Conservation (phyloP, 495 filamentous ascomycete species). For the Schizothecium vesticola region DNA sequence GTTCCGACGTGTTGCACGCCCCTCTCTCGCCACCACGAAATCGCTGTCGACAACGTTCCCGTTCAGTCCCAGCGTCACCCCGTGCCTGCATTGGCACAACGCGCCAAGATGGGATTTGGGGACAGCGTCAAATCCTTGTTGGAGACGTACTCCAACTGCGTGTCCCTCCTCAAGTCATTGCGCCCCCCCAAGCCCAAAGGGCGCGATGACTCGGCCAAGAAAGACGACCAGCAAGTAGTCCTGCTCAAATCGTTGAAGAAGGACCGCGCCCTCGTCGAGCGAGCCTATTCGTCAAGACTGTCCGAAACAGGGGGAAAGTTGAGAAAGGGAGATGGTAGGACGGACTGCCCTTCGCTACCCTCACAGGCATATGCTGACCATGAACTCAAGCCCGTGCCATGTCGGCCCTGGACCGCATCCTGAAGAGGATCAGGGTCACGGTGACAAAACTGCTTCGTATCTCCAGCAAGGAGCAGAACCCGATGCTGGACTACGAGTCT, state of each 20-base stretch:
- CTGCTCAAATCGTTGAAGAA: conserved; percentile 28
- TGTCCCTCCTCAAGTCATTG: conserved; percentile 30
- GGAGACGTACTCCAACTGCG: conserved; percentile 34
- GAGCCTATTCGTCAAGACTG: conserved; percentile 23
- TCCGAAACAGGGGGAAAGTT: conserved; percentile 22
- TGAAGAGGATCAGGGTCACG: conserved; percentile 25
- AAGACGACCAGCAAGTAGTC: conserved; percentile 30
- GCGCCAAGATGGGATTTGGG: conserved; percentile 24
- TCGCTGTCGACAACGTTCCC: not conserved
- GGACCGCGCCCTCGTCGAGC: conserved; percentile 28
- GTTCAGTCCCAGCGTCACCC: not conserved
- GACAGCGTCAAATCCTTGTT: conserved; percentile 27
- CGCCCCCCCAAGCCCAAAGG: conserved; percentile 8
- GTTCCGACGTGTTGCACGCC: not conserved
- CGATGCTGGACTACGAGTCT: conserved; percentile 31
- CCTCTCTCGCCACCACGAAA: not conserved
- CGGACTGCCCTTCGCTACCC: not conserved
- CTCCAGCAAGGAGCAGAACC: conserved; percentile 18
- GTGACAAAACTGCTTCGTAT: conserved; percentile 23
- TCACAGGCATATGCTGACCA: not conserved
- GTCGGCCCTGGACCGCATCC: conserved; percentile 25
- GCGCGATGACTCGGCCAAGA: conserved; percentile 21
- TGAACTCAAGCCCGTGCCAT: conserved; percentile 21
- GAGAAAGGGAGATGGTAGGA: conserved; percentile 31
- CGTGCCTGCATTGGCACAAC: not conserved